Evolutionary conservation across 306 rosid genomes (phyloP).

Genomic region (Lathyrus oleraceus): DNA sequence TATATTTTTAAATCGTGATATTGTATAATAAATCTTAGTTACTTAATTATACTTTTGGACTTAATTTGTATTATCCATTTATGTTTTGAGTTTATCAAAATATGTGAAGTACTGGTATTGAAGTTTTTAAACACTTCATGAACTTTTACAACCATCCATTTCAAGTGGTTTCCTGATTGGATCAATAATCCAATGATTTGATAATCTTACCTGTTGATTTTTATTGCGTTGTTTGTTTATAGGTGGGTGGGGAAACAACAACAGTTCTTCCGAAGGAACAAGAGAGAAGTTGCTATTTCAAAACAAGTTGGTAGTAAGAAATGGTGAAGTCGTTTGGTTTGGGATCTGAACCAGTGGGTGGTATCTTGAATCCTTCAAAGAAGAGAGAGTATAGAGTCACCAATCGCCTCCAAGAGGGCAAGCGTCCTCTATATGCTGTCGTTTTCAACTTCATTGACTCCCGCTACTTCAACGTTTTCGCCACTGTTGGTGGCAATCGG

Average conservation of each 20-base stretch:
- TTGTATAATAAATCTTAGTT: neutral
- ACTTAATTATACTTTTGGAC: neutral
- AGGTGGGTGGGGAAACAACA: neutral
- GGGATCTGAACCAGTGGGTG: slow-evolving; percentile 83
- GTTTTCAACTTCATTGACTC: slow-evolving; percentile 91
- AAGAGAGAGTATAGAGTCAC: slow-evolving; percentile 80
- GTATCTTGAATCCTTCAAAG: slow-evolving; percentile 52
- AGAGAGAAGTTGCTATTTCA: slow-evolving; percentile 1
- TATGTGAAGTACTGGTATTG: neutral
- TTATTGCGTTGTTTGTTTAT: neutral
- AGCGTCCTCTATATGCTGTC: slow-evolving; percentile 80
- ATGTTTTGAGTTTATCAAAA: neutral
- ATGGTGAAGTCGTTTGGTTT: slow-evolving; percentile 57
- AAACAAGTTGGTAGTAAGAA: slow-evolving; percentile 3
- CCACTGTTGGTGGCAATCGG: slow-evolving; percentile 95
- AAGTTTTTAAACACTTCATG: neutral
- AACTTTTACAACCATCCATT: neutral
- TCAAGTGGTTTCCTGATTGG: neutral
- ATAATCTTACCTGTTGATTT: neutral
- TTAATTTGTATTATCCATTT: slow-evolving; percentile 4
- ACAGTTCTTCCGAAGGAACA: neutral
- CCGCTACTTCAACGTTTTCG: slow-evolving; percentile 80
- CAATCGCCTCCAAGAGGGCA: slow-evolving; percentile 92
- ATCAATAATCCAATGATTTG: neutral
- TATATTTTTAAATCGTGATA: neutral